A percentile compares a stretch with the other conserved stretches of the same genome.
Conservation (phyloP, 2,329 filamentous ascomycete species). For the Magnaporthiopsis rhizophila region DNA sequence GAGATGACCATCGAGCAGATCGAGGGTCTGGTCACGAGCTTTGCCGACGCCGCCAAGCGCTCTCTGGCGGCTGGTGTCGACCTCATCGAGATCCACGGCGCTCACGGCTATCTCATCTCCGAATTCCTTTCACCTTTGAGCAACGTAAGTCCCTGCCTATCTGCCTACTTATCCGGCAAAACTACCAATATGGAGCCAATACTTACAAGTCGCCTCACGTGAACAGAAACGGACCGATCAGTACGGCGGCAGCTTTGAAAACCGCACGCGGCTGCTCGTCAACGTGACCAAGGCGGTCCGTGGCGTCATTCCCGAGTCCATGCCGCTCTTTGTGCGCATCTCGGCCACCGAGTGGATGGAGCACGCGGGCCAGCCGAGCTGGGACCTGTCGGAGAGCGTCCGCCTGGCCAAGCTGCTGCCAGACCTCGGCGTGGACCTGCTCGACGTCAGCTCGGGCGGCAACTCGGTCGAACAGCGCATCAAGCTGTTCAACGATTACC, state of each 20-base stretch:
- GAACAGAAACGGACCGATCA: conserved; percentile 47
- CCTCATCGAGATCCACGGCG: conserved; percentile 60
- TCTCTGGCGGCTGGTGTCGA: conserved; percentile 67
- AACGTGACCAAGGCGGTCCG: conserved; percentile 46
- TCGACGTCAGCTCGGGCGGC: conserved; percentile 75
- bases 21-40: conserved; percentile 52
- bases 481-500: conserved; percentile 56
- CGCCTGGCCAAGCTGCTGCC: conserved; percentile 63
- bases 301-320: conserved; percentile 40
- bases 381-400: conserved; percentile 63
- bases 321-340: conserved; percentile 51
- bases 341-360: conserved; percentile 59
- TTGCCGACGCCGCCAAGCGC: conserved; percentile 47
- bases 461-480: conserved; percentile 57
- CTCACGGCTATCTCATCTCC: conserved; percentile 59
- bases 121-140: conserved; percentile 55
- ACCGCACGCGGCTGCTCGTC: conserved; percentile 53
- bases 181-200: background rate
- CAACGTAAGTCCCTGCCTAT: conserved; percentile 35
- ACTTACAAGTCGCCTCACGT: background rate
- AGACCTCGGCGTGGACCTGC: conserved; percentile 66
- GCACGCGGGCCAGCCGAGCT: conserved; percentile 36
- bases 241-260: conserved; percentile 59
- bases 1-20: conserved; percentile 66
- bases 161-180: too few species aligned